Evolutionary conservation across 345 rosid genomes (phyloP).

Genomic region (Alliaria petiolata): DNA sequence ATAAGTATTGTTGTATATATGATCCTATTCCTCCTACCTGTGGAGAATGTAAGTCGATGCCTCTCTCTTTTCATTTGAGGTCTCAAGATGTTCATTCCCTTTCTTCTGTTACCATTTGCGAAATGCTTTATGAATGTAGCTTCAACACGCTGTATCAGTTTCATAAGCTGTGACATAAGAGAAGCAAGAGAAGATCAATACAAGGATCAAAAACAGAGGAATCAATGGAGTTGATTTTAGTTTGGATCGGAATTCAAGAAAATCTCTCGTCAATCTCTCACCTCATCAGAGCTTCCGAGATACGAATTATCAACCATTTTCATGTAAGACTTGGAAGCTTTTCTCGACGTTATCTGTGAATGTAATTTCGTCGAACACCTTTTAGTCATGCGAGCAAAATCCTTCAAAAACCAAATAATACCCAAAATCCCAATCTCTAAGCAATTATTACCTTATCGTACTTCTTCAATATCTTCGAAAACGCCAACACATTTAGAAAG

Average conservation of each 20-base stretch:
- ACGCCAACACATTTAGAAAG: constrained; percentile 53
- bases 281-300: constrained; percentile 37
- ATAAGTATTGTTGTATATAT: not conserved
- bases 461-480: constrained; percentile 68
- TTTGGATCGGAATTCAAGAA: no score
- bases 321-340: constrained; percentile 36
- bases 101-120: constrained; percentile 48
- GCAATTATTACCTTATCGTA: constrained; percentile 49
- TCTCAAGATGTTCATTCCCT: constrained; percentile 55
- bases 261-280: not conserved
- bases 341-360: constrained; percentile 36
- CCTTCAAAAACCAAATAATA: not conserved
- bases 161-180: constrained; percentile 37
- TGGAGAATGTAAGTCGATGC: constrained; percentile 47
- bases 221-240: no score
- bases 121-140: constrained; percentile 63
- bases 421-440: not conserved
- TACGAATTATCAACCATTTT: constrained; percentile 42
- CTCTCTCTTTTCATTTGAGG: constrained; percentile 52
- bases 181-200: not conserved
- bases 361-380: no score
- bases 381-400: not conserved
- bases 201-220: not conserved
- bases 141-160: constrained; percentile 56
- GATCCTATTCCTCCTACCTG: constrained; percentile 43